Evolutionary conservation across 306 rosid genomes (phyloP).

Genomic region (Adenanthera pavonina): DNA sequence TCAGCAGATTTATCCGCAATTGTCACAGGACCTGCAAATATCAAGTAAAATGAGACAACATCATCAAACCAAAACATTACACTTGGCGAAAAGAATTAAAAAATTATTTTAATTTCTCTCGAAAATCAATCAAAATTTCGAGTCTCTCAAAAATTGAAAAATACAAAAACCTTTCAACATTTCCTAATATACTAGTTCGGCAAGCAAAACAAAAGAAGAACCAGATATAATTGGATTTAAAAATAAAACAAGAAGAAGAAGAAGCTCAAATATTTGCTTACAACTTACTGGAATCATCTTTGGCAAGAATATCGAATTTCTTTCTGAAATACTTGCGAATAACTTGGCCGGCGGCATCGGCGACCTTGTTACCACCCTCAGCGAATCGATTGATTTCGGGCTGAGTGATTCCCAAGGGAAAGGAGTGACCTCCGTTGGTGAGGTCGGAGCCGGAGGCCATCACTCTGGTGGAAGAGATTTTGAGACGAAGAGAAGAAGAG

Average conservation of each 20-base stretch:
- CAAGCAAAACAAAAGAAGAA: constrained; percentile 33
- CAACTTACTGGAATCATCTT: constrained; percentile 68
- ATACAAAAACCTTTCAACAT: not conserved
- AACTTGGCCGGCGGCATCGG: constrained; percentile 88
- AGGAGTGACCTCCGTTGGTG: constrained; percentile 24
- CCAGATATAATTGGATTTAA: not conserved
- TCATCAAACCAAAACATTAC: not conserved
- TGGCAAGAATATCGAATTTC: constrained; percentile 74
- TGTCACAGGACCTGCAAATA: constrained; percentile 82
- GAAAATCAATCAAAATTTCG: not conserved
- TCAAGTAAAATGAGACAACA: not conserved
- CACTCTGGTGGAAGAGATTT: constrained; percentile 20
- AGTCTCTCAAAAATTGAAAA: not conserved
- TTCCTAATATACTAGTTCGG: not conserved
- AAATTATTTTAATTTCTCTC: not conserved
- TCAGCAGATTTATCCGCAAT: constrained; percentile 92
- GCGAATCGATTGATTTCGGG: constrained; percentile 56
- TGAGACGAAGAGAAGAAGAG: constrained; percentile 29
- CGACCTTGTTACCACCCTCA: constrained; percentile 63
- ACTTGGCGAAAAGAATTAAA: not conserved
- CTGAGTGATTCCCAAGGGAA: constrained; percentile 8
- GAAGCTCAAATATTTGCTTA: not conserved
- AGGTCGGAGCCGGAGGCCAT: constrained; percentile 42
- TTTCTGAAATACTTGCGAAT: constrained; percentile 77
- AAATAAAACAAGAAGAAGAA: not conserved